Evolutionary conservation across 768 basidiomycete species (phyloP).

Genomic region (Chalciporus sphaerocephalus): DNA sequence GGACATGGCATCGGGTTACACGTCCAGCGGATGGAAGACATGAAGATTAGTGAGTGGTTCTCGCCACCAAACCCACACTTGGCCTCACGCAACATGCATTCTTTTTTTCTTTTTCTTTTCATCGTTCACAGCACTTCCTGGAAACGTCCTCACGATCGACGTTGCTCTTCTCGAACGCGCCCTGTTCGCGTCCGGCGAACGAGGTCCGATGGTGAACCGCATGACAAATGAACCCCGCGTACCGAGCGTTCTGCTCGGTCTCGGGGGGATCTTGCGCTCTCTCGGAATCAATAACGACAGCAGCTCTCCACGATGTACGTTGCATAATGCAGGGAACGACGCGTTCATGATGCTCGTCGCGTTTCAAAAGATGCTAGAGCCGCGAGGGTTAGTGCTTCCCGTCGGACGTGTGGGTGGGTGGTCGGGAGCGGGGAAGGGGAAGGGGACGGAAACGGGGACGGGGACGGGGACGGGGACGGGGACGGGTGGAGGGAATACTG

Average conservation of each 20-base stretch:
- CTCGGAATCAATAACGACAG: slow-evolving; percentile 35
- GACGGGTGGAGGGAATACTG: no score
- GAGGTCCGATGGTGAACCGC: slow-evolving; percentile 59
- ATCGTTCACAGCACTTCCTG: slow-evolving; percentile 56
- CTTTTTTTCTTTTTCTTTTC: no score
- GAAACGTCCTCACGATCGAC: slow-evolving; percentile 68
- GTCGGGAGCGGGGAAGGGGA: no score
- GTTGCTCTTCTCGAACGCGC: slow-evolving; percentile 58
- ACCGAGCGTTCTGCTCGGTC: slow-evolving; percentile 53
- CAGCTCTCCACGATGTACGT: slow-evolving; percentile 29
- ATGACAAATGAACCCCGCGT: slow-evolving; percentile 50
- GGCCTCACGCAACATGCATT: no score
- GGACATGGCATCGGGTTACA: slow-evolving; percentile 55
- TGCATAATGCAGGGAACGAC: slow-evolving; percentile 80
- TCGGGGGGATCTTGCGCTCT: slow-evolving; percentile 59
- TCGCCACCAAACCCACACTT: background rate
- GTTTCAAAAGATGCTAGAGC: slow-evolving; percentile 66
- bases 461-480: background rate
- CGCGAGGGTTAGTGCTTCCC: slow-evolving; percentile 29
- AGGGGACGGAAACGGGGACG: background rate
- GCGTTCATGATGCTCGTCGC: slow-evolving; percentile 65
- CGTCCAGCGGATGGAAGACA: slow-evolving; percentile 63
- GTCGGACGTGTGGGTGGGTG: background rate
- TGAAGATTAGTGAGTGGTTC: slow-evolving; percentile 66
- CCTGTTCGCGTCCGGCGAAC: slow-evolving; percentile 53